Conservation (phyloP, 2,329 filamentous ascomycete genomes). For the Alternaria gaisen region DNA sequence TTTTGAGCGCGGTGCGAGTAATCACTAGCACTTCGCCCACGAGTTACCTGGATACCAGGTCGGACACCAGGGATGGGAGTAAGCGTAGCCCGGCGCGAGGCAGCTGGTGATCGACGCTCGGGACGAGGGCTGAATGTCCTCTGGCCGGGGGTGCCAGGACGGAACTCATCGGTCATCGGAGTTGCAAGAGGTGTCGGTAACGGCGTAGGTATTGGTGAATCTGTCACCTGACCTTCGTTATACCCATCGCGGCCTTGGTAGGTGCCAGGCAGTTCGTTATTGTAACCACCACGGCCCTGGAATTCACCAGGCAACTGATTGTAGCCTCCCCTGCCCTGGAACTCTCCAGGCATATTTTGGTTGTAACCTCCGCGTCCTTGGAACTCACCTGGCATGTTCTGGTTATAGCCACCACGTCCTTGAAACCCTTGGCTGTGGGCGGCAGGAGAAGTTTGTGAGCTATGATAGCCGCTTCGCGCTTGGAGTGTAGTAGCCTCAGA, state of each 20-base stretch:
- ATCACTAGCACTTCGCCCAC: slow-evolving; percentile 37
- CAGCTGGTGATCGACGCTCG: slow-evolving; percentile 40
- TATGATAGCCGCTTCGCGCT: slow-evolving; percentile 27
- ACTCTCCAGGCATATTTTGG: slow-evolving; percentile 40
- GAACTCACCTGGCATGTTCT: slow-evolving; percentile 35
- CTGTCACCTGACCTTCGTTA: slow-evolving; percentile 38
- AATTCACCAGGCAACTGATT: slow-evolving; percentile 40
- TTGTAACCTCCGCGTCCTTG: slow-evolving; percentile 47
- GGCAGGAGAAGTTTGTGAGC: slow-evolving; percentile 27
- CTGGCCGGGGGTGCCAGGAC: slow-evolving; percentile 43
- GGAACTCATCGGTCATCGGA: slow-evolving; percentile 43
- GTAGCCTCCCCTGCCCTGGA: slow-evolving; percentile 46
- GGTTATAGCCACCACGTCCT: slow-evolving; percentile 44
- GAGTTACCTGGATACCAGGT: slow-evolving; percentile 47
- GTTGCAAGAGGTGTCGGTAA: slow-evolving; percentile 34
- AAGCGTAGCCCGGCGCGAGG: slow-evolving; percentile 48
- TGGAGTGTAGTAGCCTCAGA: slow-evolving; percentile 32
- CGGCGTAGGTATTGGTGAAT: slow-evolving; percentile 47
- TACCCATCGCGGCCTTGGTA: slow-evolving; percentile 50
- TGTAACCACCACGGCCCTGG: slow-evolving; percentile 48
- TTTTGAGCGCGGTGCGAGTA: slow-evolving; percentile 44
- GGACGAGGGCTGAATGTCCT: slow-evolving; percentile 42
- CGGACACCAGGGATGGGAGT: slow-evolving; percentile 48
- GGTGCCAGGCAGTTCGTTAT: slow-evolving; percentile 37
- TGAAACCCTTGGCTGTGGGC: slow-evolving; percentile 31